Evolutionary conservation across 2,329 filamentous ascomycete genomes (phyloP).

Genomic region (Diaporthe ilicicola): DNA sequence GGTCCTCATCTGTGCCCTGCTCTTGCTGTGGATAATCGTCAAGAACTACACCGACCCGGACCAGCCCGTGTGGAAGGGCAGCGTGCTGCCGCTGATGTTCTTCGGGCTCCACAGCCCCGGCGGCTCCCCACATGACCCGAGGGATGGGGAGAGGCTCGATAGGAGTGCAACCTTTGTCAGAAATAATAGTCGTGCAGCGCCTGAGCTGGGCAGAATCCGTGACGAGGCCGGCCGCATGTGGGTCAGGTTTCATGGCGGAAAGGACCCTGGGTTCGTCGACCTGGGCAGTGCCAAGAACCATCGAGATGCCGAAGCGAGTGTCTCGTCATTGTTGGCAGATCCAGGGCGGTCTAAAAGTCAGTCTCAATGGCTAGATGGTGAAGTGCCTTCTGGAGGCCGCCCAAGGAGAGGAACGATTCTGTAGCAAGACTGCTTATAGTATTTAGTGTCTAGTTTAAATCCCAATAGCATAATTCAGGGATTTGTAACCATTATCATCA

Average conservation of each 20-base stretch:
- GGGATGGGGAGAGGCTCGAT: neutral
- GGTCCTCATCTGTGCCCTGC: constrained; percentile 26
- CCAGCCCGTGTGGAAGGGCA: constrained; percentile 34
- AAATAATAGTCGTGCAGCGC: constrained; percentile 23
- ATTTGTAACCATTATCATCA: no score
- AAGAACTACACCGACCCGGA: constrained; percentile 35
- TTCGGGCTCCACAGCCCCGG: constrained; percentile 29
- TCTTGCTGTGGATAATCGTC: constrained; percentile 32
- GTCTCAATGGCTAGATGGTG: neutral
- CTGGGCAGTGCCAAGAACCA: neutral
- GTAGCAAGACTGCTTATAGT: neutral
- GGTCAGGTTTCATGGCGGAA: constrained; percentile 31
- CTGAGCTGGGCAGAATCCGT: constrained; percentile 27
- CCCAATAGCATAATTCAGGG: neutral
- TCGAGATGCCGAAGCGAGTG: constrained; percentile 1
- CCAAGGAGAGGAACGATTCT: neutral
- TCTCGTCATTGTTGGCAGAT: neutral
- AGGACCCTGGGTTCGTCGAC: constrained; percentile 24
- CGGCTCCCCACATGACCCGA: no score
- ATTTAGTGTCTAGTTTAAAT: neutral
- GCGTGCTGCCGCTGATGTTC: constrained; percentile 33
- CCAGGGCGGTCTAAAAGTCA: neutral
- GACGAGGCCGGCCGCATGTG: constrained; percentile 29
- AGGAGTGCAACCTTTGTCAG: constrained; percentile 9
- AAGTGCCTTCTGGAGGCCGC: neutral